Percentiles rank a stretch among this genome's conserved stretches.
Evolutionary conservation across 1,139 yeast genomes (phyloP).

Genomic region (Suhomyces taliae): DNA sequence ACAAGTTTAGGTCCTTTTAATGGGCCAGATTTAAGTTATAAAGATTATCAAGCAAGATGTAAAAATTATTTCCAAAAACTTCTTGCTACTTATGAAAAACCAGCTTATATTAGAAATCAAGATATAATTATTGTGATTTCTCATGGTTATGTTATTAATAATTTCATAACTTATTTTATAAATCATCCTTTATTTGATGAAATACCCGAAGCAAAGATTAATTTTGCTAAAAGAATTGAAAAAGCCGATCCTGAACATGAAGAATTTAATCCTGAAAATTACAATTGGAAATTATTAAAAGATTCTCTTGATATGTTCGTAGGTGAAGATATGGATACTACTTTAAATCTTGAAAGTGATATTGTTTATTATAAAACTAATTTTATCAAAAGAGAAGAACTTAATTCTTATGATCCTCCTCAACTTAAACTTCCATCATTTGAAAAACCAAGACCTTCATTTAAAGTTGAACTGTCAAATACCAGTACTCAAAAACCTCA

Average conservation of each 20-base stretch:
- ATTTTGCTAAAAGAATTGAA: slow-evolving; percentile 30
- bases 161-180: slow-evolving; percentile 41
- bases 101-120: slow-evolving; percentile 31
- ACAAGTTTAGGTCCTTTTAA: slow-evolving; percentile 48
- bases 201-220: slow-evolving; percentile 43
- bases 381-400: slow-evolving; percentile 41
- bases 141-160: slow-evolving; percentile 47
- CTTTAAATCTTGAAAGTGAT: slow-evolving; percentile 43
- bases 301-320: slow-evolving; percentile 37
- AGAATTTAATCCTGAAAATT: slow-evolving; percentile 19
- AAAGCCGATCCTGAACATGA: slow-evolving; percentile 6
- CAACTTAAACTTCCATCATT: slow-evolving; percentile 9
- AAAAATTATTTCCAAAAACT: slow-evolving; percentile 44
- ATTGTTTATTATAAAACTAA: slow-evolving; percentile 49
- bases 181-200: slow-evolving; percentile 50
- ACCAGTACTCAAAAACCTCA: slow-evolving; percentile 1
- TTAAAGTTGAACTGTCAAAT: slow-evolving; percentile 19
- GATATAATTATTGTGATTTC: slow-evolving; percentile 44
- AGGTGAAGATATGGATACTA: slow-evolving; percentile 29
- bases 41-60: slow-evolving; percentile 43
- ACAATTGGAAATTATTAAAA: slow-evolving; percentile 34
- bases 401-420: slow-evolving; percentile 16
- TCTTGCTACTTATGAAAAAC: slow-evolving; percentile 47
- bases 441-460: slow-evolving; percentile 31
- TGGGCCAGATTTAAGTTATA: slow-evolving; percentile 44